Base-by-base conservation (phyloP, 345 rosid species). In the Cochlearia excelsa region DNA sequence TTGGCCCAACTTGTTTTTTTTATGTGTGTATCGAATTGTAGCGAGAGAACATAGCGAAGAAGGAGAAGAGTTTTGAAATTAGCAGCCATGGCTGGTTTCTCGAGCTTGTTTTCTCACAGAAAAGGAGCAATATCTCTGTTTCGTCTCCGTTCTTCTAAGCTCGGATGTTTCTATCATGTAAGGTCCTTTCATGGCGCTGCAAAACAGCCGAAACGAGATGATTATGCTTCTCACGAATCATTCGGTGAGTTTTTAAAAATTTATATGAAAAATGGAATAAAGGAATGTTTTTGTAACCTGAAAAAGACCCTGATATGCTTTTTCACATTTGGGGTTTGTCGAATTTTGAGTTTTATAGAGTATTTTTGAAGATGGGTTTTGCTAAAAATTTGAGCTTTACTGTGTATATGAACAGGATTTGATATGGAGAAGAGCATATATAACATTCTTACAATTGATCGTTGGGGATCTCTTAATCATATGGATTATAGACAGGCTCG, bases 401-500 rank as follows among this genome's bases (percentile, higher is more conserved):
- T 10, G 47, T 49, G 45, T 50, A 1, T 29, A 29, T 41, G 46
- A 39, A 42, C 67, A 71, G 80, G 78, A 5, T 29, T 59, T 45
- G 89, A 71, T 23, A 70, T 74, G 92, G 96, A 84, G 76, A 79
- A 74, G 63, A 86, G 98, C 61, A 75, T 86, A 73, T 86, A 80
- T 56, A 72, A 75, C 35, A 78, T 88, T 61, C 87, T 92, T 43
- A 88, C 96, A 3, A 73, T 88, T 73, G 83, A 72, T 59, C 82
- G 98, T 45, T 88, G 96, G 96, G 86, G 87, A 57, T 92, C 95
- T 30, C 78, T 92, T 51, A 92, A 84, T 70, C 86, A 78, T 72
- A 88, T 88, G 95, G 78, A 77, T 1, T 92, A 92, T 68, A 86
- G 61, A 59, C 74, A 80, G 42, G 78, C 83, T 57, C 75, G 78